Conservation (phyloP, 2,329 filamentous ascomycete genomes). For the Epichloe gansuensis region DNA sequence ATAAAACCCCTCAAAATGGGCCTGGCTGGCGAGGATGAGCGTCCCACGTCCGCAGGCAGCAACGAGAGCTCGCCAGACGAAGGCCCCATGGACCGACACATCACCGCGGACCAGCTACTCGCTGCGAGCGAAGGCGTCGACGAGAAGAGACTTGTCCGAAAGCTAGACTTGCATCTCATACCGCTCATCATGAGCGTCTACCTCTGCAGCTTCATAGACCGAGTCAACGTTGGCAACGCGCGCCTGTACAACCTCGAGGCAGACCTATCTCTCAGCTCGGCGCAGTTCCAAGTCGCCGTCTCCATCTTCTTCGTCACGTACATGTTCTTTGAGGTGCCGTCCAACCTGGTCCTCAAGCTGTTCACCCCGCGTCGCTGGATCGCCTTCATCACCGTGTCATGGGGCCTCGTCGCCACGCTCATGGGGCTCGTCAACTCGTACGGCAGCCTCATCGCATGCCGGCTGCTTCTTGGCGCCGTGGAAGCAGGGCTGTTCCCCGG, state of each 20-base stretch:
- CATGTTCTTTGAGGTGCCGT: slow-evolving; percentile 48
- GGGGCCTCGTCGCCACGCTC: slow-evolving; percentile 57
- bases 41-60: not conserved
- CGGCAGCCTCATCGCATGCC: slow-evolving; percentile 51
- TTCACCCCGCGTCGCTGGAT: slow-evolving; percentile 51
- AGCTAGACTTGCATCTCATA: slow-evolving; percentile 50
- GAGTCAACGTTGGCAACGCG: slow-evolving; percentile 63
- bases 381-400: slow-evolving; percentile 48
- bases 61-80: not conserved
- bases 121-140: slow-evolving; percentile 9
- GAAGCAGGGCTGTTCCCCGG: slow-evolving; percentile 62
- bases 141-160: slow-evolving; percentile 48
- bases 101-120: slow-evolving; percentile 10
- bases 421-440: slow-evolving; percentile 57
- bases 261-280: slow-evolving; percentile 44
- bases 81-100: not conserved
- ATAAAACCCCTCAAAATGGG: not conserved
- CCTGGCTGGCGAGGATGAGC: not conserved
- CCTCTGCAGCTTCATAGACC: slow-evolving; percentile 62
- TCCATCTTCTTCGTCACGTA: slow-evolving; percentile 58
- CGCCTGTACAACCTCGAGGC: slow-evolving; percentile 51
- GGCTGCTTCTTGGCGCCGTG: slow-evolving; percentile 53
- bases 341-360: slow-evolving; percentile 50
- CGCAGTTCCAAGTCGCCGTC: slow-evolving; percentile 57
- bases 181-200: slow-evolving; percentile 59